These are phyloP conservation scores for Onygenales sp. DNA, from an alignment of 2,329 filamentous ascomycete species.

Conservation along the genomic window DNA sequence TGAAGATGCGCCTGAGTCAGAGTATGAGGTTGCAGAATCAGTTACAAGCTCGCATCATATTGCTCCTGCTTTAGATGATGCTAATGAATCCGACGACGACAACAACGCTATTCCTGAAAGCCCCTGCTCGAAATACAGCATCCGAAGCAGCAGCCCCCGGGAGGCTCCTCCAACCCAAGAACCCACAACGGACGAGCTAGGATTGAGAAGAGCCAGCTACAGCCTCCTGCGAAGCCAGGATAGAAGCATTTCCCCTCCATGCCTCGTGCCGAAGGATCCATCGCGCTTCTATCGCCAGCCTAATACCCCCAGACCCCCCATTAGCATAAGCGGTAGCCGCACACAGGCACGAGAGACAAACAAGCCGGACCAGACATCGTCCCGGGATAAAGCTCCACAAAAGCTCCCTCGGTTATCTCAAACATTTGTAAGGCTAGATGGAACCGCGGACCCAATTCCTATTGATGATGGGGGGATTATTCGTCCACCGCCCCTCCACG, in stretches of 20 bases:
- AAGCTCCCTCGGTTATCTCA: constrained; percentile 24
- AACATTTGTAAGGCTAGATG: constrained; percentile 17
- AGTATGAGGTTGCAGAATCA: neutral
- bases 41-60: neutral
- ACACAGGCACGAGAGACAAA: neutral
- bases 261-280: neutral
- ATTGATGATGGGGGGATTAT: constrained; percentile 26
- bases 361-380: neutral
- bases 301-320: neutral
- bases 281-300: neutral
- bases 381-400: constrained; percentile 27
- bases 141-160: neutral
- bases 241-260: neutral
- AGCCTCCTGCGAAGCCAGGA: neutral
- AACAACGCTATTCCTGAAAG: neutral
- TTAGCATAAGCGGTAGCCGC: neutral
- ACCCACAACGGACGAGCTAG: no score
- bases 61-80: neutral
- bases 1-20: neutral
- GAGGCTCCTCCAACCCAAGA: no score
- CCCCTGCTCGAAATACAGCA: neutral
- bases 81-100: neutral
- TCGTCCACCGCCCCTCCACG: constrained; percentile 8
- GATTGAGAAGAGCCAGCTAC: neutral
- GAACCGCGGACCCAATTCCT: constrained; percentile 14